phyloP scores from a whole-genome alignment of 2,329 filamentous ascomycete species.

The Aspergillus melleus region DNA sequence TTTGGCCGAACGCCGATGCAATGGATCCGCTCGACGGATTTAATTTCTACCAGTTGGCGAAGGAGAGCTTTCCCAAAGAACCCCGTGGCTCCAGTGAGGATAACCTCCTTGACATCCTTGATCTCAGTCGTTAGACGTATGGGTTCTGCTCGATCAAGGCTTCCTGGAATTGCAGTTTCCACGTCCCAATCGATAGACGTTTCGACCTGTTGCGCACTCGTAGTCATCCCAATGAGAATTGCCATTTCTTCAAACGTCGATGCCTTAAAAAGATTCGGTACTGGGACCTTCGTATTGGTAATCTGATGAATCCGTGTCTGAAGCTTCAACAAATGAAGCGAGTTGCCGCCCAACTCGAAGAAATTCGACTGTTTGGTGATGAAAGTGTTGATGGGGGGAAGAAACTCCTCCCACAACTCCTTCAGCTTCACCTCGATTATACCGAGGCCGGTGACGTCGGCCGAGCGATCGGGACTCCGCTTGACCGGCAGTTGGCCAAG shows the following conservation, averaged over 20 bases:
- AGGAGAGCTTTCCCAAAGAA: conserved; percentile 8
- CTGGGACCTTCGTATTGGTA: background rate
- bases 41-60: background rate
- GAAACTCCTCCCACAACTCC: conserved; percentile 5
- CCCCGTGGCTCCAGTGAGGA: conserved; percentile 14
- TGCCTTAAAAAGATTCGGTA: background rate
- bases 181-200: conserved; percentile 1
- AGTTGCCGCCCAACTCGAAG: conserved; percentile 13
- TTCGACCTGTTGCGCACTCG: background rate
- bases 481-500: background rate
- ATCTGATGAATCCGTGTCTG: background rate
- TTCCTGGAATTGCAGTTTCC: background rate
- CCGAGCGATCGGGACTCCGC: background rate
- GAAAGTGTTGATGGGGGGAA: background rate
- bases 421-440: conserved; percentile 1
- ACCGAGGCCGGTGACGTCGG: background rate
- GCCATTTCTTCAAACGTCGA: conserved; percentile 3
- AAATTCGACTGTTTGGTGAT: conserved; percentile 5
- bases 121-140: background rate
- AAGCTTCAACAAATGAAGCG: conserved; percentile 3
- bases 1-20: conserved; percentile 6
- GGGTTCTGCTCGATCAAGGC: background rate
- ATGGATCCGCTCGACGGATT: conserved; percentile 7
- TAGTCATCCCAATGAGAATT: background rate
- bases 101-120: conserved; percentile 2